Evolutionary conservation across 345 rosid genomes (phyloP), one percentile per base, ranked within the genome.

Genomic region (Ceriops decandra): DNA sequence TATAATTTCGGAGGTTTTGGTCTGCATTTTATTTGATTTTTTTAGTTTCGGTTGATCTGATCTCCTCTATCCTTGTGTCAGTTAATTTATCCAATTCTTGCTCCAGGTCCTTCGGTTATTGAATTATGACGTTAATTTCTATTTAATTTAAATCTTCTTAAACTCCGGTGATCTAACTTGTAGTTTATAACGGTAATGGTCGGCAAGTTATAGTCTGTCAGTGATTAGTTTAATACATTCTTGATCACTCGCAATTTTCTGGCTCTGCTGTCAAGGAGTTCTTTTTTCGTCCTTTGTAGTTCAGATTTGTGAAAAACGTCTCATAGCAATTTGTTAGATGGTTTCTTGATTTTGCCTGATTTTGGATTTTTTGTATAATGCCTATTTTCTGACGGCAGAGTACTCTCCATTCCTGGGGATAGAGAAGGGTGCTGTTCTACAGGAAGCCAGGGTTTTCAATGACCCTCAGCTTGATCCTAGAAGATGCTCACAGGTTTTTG

Each of bases 401-500:
- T 95, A 84, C 83, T 91, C 97, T 69, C 99, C 99, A 0, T 95
- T 91, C 77, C 38, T 87, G 75, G 99, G 99, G 63, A 90, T 95
- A 27, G 99, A 95, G 87, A 95, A 95, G 76, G 98, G 99, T 22
- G 98, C 98, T 4, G 97, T 91, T 58, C 97, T 95, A 77, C 99
- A 95, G 80, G 99, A 95, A 76, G 95, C 95, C 67, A 87, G 99
- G 81, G 93, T 95, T 76, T 95, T 95, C 79, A 91, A 95, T 73
- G 99, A 95, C 26, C 90, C 99, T 63, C 99, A 95, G 82, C 90
- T 95, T 79, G 99, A 95, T 82, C 87, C 99, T 16, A 79, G 98
- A 83, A 85, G 82, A 86, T 95, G 99, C 87, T 95, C 96, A 20
- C 99, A 95, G 97, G 98, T 93, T 61, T 73, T 75, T 66, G 57